phyloP scores from a whole-genome alignment of 2,329 filamentous ascomycete species.

The Exophiala oligosperma region DNA sequence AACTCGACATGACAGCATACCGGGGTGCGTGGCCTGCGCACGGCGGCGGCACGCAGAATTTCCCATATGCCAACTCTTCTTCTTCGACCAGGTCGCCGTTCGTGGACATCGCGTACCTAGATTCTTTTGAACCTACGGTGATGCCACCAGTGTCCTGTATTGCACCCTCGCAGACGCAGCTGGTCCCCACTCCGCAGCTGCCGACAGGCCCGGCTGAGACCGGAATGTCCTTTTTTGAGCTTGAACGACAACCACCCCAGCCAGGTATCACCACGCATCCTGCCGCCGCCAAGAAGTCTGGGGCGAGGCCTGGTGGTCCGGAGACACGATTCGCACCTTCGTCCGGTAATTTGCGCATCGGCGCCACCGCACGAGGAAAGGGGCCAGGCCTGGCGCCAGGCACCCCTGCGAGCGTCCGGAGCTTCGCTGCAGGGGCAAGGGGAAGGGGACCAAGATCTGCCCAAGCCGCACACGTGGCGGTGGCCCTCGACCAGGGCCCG shows the following conservation, averaged over 20 bases:
- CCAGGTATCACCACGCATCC: too few species aligned
- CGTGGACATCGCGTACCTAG: neutral
- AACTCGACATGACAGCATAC: neutral
- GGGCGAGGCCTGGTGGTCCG: too few species aligned
- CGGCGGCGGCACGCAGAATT: neutral
- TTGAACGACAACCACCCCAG: neutral
- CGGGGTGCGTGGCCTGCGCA: neutral
- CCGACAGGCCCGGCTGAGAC: neutral
- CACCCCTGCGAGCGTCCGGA: too few species aligned
- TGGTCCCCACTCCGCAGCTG: neutral
- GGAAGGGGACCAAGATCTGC: too few species aligned
- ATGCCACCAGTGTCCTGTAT: neutral
- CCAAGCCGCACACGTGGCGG: too few species aligned
- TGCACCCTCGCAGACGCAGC: neutral
- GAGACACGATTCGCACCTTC: too few species aligned
- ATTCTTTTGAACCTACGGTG: neutral
- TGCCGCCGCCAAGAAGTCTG: too few species aligned
- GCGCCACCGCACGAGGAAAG: too few species aligned
- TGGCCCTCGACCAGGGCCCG: too few species aligned
- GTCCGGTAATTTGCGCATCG: too few species aligned
- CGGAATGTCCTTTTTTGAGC: neutral
- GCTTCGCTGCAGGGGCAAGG: too few species aligned
- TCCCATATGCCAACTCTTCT: neutral
- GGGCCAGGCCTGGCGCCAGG: too few species aligned
- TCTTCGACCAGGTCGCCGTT: neutral